Evolutionary conservation across 345 rosid genomes (phyloP).

Genomic region (Brassica nigra): DNA sequence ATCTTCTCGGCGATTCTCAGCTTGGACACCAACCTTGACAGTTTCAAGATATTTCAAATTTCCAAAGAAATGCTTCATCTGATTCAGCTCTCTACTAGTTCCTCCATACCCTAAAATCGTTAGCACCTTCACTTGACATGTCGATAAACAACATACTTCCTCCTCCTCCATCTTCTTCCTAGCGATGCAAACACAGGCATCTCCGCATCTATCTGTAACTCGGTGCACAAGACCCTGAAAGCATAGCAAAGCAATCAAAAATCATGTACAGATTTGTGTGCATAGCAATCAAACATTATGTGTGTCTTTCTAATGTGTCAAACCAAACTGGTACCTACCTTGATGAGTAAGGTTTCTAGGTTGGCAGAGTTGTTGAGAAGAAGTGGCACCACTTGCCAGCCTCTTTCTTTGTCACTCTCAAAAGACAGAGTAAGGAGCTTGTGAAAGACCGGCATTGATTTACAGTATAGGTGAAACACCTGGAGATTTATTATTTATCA

Average conservation of each 20-base stretch:
- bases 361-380: constrained; percentile 27
- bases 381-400: constrained; percentile 32
- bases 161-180: background rate
- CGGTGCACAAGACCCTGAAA: constrained; percentile 23
- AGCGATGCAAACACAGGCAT: background rate
- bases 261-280: background rate
- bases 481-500: background rate
- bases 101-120: constrained; percentile 2
- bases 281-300: background rate
- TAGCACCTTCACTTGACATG: constrained; percentile 19
- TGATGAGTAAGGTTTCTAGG: constrained; percentile 22
- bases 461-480: constrained; percentile 9
- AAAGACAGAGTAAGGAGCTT: constrained; percentile 23
- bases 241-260: background rate
- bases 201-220: constrained; percentile 13
- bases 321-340: constrained; percentile 7
- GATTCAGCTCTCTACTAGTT: constrained; percentile 18
- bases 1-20: background rate
- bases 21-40: constrained; percentile 4
- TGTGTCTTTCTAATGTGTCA: background rate
- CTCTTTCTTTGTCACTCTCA: constrained; percentile 24
- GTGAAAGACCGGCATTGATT: constrained; percentile 16
- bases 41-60: constrained; percentile 27
- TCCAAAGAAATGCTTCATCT: constrained; percentile 28
- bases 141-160: constrained; percentile 14